Percentiles rank a stretch among this genome's conserved stretches.
phyloP scores from a whole-genome alignment of 345 rosid species.

The Carallia pectinifolia region DNA sequence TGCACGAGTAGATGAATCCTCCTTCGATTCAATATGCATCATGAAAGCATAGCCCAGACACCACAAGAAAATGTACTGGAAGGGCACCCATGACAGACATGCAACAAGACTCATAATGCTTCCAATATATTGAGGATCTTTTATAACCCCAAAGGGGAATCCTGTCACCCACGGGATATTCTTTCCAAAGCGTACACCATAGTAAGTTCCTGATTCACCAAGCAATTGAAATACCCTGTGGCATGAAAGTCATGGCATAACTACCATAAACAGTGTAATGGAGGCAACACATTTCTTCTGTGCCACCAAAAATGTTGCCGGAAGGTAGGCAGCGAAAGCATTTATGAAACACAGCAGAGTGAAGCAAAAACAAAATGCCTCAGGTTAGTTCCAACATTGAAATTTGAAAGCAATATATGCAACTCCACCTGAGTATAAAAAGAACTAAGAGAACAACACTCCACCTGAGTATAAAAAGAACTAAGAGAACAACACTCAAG shows the following conservation, averaged over 20 bases:
- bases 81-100: constrained; percentile 74
- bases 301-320: not conserved
- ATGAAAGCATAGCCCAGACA: constrained; percentile 68
- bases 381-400: not conserved
- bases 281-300: constrained; percentile 7
- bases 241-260: constrained; percentile 4
- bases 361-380: not conserved
- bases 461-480: not conserved
- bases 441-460: not conserved
- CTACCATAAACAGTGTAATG: not conserved
- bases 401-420: not conserved
- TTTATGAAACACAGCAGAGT: not conserved
- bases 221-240: constrained; percentile 85
- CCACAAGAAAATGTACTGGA: constrained; percentile 77
- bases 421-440: not conserved
- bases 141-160: constrained; percentile 86
- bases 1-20: constrained; percentile 67
- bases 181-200: constrained; percentile 12
- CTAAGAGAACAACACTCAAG: not conserved
- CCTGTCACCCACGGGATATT: constrained; percentile 13
- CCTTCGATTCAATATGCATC: constrained; percentile 61
- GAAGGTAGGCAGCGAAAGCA: not conserved
- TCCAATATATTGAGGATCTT: constrained; percentile 88
- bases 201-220: constrained; percentile 89
- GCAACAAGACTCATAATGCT: constrained; percentile 80